Conservation (phyloP, 1,139 yeast species). For the Diutina rugosa region DNA sequence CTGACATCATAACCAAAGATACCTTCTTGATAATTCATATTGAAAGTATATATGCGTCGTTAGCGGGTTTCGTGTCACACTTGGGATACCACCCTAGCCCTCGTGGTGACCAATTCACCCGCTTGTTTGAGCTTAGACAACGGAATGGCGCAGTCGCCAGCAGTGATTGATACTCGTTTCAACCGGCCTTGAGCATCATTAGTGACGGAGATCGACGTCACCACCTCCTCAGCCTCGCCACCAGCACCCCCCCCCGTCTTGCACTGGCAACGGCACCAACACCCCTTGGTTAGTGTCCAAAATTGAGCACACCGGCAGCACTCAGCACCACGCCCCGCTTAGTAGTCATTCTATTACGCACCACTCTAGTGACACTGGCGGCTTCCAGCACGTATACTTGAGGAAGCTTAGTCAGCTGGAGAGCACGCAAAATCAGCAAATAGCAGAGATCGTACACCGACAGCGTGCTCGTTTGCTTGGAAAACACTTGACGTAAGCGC, state of each 20-base stretch:
- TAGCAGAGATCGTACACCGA: no score
- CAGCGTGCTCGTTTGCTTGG: no score
- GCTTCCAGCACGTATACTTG: no score
- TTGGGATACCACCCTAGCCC: no score
- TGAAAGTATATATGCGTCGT: no score
- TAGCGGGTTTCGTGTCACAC: no score
- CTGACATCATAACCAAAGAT: no score
- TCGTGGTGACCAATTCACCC: neutral
- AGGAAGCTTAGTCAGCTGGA: no score
- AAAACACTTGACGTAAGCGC: neutral
- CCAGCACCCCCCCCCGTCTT: constrained; percentile 31
- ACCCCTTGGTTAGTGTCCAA: constrained; percentile 16
- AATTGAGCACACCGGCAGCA: constrained; percentile 19
- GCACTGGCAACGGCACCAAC: constrained; percentile 18
- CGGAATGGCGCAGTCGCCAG: neutral
- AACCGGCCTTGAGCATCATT: neutral
- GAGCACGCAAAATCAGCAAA: no score
- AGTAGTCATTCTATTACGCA: no score
- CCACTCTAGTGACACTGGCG: no score
- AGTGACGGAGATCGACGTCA: constrained; percentile 18
- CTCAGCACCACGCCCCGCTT: constrained; percentile 18
- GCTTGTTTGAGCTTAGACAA: neutral
- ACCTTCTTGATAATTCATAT: no score
- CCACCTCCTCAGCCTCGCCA: constrained; percentile 70
- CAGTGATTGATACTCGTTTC: neutral